Evolutionary conservation across 371 early-diverging fungal genomes (phyloP), one percentile per base, ranked within the genome.

Genomic region (Mucor racemosus): DNA sequence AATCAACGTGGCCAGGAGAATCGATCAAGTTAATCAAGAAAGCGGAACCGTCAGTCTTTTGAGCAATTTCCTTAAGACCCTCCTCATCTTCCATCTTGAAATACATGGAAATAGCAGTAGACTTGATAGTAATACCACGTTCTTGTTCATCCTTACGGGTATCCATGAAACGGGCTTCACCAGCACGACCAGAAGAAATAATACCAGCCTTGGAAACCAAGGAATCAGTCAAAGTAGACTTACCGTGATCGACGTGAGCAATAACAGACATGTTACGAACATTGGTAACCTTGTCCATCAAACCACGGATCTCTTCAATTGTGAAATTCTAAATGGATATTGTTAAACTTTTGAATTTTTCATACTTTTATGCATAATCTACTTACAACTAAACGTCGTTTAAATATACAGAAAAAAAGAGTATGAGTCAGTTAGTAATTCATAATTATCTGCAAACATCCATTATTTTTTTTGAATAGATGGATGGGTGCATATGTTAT

Each of bases 191-290:
- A 61, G 90, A 85, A 68, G 98, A 95, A 74, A 98, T 97, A 89
- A 99, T 99, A 91, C 99, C 98, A 74, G 99, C 99, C 88, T 95
- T 97, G 73, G 96, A 93, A 61, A 99, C 97, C 56, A 99, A 90
- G 54, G 98, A 98, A 85, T 99, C 99, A 66, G 97, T 94, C 69
- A 98, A 82, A 65, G 99, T 98, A 75, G 96, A 95, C 85, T 96
- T 97, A 75, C 97, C 97, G 89, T 96, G 97, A 86, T 97, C 97
- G 85, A 98, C 97, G 92, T 97, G 99, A 79, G 99, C 99, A 90
- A 99, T 99, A 74, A 99, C 99, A 76, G 99, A 98, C 95, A 99
- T 99, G 94, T 99, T 99, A 87, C 99, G 97, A 76, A 99, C 95
- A 88, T 99, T 99, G 79, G 87, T 76, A 66, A 87, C 90, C 78